A percentile compares a stretch with the other conserved stretches of the same genome.
phyloP scores from a whole-genome alignment of 2,329 filamentous ascomycete genomes.

The Apiospora phragmitis region DNA sequence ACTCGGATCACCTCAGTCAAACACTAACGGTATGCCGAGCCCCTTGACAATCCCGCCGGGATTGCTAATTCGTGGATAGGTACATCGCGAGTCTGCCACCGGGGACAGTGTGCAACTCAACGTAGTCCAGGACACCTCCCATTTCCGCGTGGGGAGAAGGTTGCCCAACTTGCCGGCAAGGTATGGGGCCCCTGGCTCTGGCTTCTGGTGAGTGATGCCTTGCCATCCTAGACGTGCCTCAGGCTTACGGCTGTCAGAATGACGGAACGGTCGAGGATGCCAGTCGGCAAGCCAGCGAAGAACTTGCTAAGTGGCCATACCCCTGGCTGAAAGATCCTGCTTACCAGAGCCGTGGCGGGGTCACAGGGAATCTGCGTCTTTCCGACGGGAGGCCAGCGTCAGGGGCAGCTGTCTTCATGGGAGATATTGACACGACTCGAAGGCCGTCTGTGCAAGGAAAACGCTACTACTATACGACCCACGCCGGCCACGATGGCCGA shows the following conservation, averaged over 20 bases:
- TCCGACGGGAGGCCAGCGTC: constrained; percentile 49
- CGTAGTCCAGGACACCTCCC: constrained; percentile 51
- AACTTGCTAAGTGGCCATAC: constrained; percentile 48
- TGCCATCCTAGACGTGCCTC: neutral
- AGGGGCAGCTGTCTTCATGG: constrained; percentile 50
- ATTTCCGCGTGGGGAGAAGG: constrained; percentile 39
- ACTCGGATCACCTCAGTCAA: constrained; percentile 52
- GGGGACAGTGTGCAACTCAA: constrained; percentile 54
- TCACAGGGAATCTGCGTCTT: constrained; percentile 43
- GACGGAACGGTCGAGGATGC: constrained; percentile 46
- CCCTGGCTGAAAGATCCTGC: constrained; percentile 44
- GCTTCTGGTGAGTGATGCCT: constrained; percentile 29
- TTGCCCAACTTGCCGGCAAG: constrained; percentile 38
- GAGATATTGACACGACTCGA: constrained; percentile 44
- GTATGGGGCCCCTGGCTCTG: constrained; percentile 46
- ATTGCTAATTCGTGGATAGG: constrained; percentile 2
- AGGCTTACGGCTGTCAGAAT: constrained; percentile 29
- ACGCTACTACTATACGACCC: constrained; percentile 50
- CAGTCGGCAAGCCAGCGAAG: constrained; percentile 34
- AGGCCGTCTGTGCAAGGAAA: constrained; percentile 47
- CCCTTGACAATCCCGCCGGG: rapidly evolving
- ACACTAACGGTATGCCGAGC: constrained; percentile 40
- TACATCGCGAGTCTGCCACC: constrained; percentile 50
- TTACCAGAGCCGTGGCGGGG: constrained; percentile 47
- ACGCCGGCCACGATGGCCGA: constrained; percentile 41